Evolutionary conservation across 208 protist genomes (phyloP).

Genomic region (Trypanosoma cruzi): DNA sequence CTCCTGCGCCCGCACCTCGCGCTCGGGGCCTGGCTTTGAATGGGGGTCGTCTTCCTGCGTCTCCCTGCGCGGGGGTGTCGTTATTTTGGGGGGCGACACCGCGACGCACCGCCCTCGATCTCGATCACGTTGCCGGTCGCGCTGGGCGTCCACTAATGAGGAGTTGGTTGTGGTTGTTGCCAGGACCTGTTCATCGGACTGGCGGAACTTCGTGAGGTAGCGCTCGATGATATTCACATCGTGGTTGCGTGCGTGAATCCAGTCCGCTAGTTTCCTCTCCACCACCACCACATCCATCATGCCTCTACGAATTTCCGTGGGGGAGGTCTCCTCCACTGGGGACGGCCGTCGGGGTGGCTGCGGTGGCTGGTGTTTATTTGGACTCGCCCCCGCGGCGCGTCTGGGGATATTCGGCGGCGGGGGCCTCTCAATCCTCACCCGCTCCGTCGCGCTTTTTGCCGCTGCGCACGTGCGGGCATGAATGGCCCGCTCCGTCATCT

Average conservation of each 20-base stretch:
- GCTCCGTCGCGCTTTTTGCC: background rate
- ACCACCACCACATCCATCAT: background rate
- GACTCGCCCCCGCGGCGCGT: background rate
- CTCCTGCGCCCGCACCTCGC: conserved; percentile 6
- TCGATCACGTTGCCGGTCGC: background rate
- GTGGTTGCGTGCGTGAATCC: conserved; percentile 34
- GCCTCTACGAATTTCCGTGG: background rate
- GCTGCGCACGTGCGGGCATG: background rate
- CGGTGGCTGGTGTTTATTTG: conserved; percentile 10
- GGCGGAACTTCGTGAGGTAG: conserved; percentile 78
- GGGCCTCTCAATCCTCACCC: background rate
- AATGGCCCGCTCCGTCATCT: conserved; percentile 27
- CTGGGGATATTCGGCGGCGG: conserved; percentile 20
- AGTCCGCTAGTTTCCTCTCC: conserved; percentile 16
- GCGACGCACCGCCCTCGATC: background rate
- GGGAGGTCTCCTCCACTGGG: background rate
- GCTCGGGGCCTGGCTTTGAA: background rate
- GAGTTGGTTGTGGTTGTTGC: background rate
- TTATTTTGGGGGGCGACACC: background rate
- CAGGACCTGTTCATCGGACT: conserved; percentile 55
- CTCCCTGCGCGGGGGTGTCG: conserved; percentile 16
- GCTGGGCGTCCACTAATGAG: background rate
- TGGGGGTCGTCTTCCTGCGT: conserved; percentile 1
- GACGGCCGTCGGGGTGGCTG: conserved; percentile 7
- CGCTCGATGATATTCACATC: conserved; percentile 69